Base-by-base conservation (phyloP, 106 monocot genomes). In the Ottelia alismoides region DNA sequence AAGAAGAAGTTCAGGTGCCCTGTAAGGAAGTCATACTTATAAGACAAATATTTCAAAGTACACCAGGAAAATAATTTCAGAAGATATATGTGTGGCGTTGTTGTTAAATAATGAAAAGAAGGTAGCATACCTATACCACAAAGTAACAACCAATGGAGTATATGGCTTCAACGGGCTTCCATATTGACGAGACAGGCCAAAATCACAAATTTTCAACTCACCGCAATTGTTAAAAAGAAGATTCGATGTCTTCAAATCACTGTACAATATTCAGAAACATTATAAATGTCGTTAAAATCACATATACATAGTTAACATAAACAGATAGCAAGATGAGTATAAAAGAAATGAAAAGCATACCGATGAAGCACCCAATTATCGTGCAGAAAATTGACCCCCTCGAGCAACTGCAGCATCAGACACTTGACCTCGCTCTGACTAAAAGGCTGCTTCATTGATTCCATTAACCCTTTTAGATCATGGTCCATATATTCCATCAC, bases 401-500 rank as follows among this genome's bases (percentile, higher is more conserved):
- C 72, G 30, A 88, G 54, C 22, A 88, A 58, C 69, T 88, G 88
- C 47, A 79, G 47, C 88, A 88, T 82, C 28, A 88, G n/a, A n/a
- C n/a, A n/a, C n/a, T n/a, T n/a, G n/a, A n/a, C n/a, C n/a, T n/a
- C n/a, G n/a, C n/a, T n/a, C 45, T 82, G 69, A 60, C 76, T 79
- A 61, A 81, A 88, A 5, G 88, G 88, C 12, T 79, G 78, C 44
- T 83, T 88, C 79, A 83, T 82, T 16, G 67, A 61, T 59, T 79
- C 78, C 82, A 88, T 79, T 58, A 88, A 27, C 16, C 64, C 76
- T 47, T 88, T 76, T 14, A 88, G 61, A 66, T 88, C 88, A 61
- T 82, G 78, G 20, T 88, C 88, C 82, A 82, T 82, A 53, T 82
- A 88, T 50, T 88, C 88, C 88, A 88, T 88, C 4, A 83, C 88